Evolutionary conservation across 345 rosid species (phyloP).

Genomic region (Iberis pinnata): DNA sequence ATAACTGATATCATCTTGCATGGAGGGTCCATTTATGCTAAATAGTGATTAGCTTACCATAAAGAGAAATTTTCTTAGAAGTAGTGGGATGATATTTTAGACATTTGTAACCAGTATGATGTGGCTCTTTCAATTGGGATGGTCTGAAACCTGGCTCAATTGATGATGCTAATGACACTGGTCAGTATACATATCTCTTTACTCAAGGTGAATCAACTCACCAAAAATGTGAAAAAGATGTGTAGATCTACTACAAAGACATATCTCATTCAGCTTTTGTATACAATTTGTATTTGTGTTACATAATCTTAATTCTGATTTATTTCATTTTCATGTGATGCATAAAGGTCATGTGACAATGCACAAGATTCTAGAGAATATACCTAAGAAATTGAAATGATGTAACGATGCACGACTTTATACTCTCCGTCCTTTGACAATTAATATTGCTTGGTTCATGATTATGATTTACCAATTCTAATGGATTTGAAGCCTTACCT

Average conservation of each 20-base stretch:
- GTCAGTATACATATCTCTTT: constrained; percentile 95
- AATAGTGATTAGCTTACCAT: constrained; percentile 95
- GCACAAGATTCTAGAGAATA: constrained; percentile 98
- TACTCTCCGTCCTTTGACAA: constrained; percentile 92
- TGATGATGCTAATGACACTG: constrained; percentile 97
- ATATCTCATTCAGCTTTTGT: not conserved
- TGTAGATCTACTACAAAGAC: constrained; percentile 71
- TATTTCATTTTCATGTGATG: constrained; percentile 58
- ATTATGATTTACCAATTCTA: too few relatives aligned
- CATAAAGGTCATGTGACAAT: constrained; percentile 96
- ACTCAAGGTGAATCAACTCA: constrained; percentile 98
- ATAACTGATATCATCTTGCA: constrained; percentile 97
- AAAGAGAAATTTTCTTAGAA: constrained; percentile 95
- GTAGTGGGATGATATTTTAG: constrained; percentile 97
- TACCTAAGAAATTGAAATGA: constrained; percentile 97
- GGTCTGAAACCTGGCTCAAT: constrained; percentile 96
- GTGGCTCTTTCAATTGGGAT: constrained; percentile 96
- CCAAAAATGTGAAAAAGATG: constrained; percentile 96
- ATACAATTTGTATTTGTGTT: not conserved
- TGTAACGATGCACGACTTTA: constrained; percentile 98
- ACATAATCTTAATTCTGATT: not conserved
- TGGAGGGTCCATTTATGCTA: constrained; percentile 97
- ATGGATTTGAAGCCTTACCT: too few relatives aligned
- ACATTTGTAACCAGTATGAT: constrained; percentile 92
- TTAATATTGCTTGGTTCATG: constrained; percentile 91